Percentiles rank a stretch among this genome's conserved stretches.
phyloP scores from a whole-genome alignment of 108 stramenopile species.

The Aurantiochytrium sp. region DNA sequence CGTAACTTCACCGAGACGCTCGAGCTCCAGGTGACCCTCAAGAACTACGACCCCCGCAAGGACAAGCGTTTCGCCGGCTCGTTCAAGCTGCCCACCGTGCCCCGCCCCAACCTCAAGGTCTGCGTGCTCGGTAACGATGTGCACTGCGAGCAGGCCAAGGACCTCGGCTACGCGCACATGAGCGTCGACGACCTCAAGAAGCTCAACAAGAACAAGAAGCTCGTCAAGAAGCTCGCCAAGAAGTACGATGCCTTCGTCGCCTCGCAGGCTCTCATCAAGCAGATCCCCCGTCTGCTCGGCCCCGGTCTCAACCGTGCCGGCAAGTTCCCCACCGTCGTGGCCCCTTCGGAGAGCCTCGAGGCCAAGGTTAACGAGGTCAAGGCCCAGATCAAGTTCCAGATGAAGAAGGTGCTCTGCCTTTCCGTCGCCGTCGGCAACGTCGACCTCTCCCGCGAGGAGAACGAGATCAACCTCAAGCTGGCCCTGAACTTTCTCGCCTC shows the following conservation, averaged over 20 bases:
- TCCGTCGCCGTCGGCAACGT: constrained; percentile 96
- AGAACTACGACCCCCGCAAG: constrained; percentile 99
- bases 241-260: constrained; percentile 99
- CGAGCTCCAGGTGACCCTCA: constrained; percentile 91
- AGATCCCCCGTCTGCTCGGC: constrained; percentile 97
- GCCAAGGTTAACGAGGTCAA: constrained; percentile 97
- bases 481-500: constrained; percentile 97
- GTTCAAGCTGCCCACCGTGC: constrained; percentile 89
- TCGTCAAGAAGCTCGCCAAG: constrained; percentile 99
- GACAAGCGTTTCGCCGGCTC: constrained; percentile 99
- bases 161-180: constrained; percentile 90
- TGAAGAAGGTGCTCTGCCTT: constrained; percentile 99
- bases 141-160: constrained; percentile 96
- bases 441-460: constrained; percentile 74
- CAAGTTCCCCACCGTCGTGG: constrained; percentile 97
- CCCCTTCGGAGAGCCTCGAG: constrained; percentile 82
- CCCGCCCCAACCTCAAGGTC: constrained; percentile 89
- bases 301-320: constrained; percentile 99
- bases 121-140: constrained; percentile 98
- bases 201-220: constrained; percentile 99
- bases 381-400: constrained; percentile 99
- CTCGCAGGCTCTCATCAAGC: constrained; percentile 98
- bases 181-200: constrained; percentile 98
- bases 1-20: constrained; percentile 97
- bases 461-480: constrained; percentile 90